These are phyloP conservation scores for Arthrobotrys conoides DNA, from an alignment of 2,329 filamentous ascomycete species.

Conservation along the genomic window DNA sequence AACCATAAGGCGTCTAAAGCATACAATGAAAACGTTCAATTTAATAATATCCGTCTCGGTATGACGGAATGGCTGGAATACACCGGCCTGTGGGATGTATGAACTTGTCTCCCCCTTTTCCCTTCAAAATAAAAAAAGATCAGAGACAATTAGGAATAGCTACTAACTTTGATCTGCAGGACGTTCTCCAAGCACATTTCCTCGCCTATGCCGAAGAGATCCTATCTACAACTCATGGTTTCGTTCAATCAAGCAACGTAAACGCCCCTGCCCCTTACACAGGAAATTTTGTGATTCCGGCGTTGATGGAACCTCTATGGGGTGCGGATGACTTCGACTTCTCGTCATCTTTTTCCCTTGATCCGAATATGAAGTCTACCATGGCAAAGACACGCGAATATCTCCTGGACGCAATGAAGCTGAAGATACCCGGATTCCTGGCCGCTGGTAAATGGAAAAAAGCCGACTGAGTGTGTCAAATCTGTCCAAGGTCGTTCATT, in stretches of 20 bases:
- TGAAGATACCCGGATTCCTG: conserved; percentile 25
- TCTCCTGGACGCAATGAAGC: conserved; percentile 17
- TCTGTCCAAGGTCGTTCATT: neutral
- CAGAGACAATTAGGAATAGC: neutral
- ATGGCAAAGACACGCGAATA: neutral
- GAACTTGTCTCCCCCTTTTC: neutral
- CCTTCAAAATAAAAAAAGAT: neutral
- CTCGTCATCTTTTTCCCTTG: no score
- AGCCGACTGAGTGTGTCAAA: neutral
- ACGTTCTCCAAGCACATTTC: conserved; percentile 49
- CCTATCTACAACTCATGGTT: conserved; percentile 26
- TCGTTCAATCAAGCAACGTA: neutral
- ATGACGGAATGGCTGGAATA: conserved; percentile 42
- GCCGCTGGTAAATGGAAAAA: conserved; percentile 35
- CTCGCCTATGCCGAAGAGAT: conserved; percentile 34
- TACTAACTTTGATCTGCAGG: conserved; percentile 7
- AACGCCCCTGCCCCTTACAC: neutral
- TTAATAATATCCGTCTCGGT: conserved; percentile 28
- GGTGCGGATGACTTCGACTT: no score
- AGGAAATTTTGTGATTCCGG: no score
- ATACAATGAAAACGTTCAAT: conserved; percentile 49
- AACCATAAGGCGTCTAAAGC: conserved; percentile 7
- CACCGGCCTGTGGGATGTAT: conserved; percentile 38
- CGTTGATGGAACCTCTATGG: no score
- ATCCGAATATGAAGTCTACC: no score